Percentiles rank a stretch among this genome's conserved stretches.
These are phyloP conservation scores for Pelargonium cotyledonis DNA, from an alignment of 441 rosid genomes.

Conservation along the genomic window DNA sequence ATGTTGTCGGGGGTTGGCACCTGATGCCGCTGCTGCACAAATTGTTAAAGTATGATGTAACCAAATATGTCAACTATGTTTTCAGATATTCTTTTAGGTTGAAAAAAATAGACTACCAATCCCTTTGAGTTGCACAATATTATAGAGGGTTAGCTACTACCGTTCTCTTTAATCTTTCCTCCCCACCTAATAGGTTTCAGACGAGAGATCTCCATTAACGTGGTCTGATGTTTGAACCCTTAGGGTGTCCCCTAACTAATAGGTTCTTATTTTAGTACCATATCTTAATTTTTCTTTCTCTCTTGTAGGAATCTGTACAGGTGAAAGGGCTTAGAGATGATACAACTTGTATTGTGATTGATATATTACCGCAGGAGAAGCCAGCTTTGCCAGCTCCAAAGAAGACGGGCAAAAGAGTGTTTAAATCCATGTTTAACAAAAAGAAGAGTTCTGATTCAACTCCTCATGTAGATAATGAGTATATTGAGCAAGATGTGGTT, in stretches of 20 bases:
- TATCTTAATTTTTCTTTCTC: slow-evolving; percentile 14
- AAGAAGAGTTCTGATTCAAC: slow-evolving; percentile 59
- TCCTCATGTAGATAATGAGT: slow-evolving; percentile 58
- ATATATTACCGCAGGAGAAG: slow-evolving; percentile 72
- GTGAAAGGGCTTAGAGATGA: slow-evolving; percentile 91
- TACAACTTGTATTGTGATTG: slow-evolving; percentile 94
- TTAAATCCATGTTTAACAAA: slow-evolving; percentile 79
- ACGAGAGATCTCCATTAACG: background rate
- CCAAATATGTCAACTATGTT: background rate
- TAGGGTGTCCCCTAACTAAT: background rate
- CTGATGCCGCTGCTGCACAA: slow-evolving; percentile 85
- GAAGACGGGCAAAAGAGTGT: slow-evolving; percentile 70
- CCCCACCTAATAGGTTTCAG: background rate
- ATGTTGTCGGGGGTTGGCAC: slow-evolving; percentile 85
- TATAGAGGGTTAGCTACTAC: too few species aligned
- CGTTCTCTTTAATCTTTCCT: background rate
- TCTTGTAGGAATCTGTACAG: slow-evolving; percentile 72
- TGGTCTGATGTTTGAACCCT: background rate
- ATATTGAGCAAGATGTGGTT: slow-evolving; percentile 64
- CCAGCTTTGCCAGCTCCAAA: slow-evolving; percentile 57
- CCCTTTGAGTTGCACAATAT: too few species aligned
- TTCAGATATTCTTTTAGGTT: background rate
- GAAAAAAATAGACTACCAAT: too few species aligned
- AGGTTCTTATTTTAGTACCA: background rate
- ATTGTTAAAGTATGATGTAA: slow-evolving; percentile 64